Base-by-base conservation (phyloP, 1,139 yeast genomes). In the Suhomyces taliae region DNA sequence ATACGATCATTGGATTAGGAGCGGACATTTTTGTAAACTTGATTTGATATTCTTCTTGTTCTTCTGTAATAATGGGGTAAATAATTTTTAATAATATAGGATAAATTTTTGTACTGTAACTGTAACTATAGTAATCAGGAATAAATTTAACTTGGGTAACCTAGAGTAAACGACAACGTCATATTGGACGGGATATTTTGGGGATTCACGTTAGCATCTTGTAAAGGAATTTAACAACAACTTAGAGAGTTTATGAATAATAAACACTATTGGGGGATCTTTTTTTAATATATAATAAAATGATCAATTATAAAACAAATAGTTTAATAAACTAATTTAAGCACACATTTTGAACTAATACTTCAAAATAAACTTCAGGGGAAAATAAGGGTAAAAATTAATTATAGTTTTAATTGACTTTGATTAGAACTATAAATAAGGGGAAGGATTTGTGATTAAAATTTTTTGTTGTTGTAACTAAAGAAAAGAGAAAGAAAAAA, bases 301-400 rank as follows among this genome's bases (percentile, higher is more conserved):
- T 42, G 45, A 43, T 44, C 47, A 47, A 45, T 27, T 29, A 38
- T 31, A 41, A 42, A 46, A 49, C 40, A 5, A 29, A 9, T 29
- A 39, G 39, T 43, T 46, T 41, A 36, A 45, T 33, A 46, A 51
- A 49, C 50, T 46, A 57, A 63, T 66, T 69, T 68, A 69, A 59
- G 70, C 70, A 65, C 68, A 67, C 74, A 69, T 69, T 56, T 60
- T 64, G 52, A 52, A 46, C 38, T 34, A 41, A 19, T 33, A 34
- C 37, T 35, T 50, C 46, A 48, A 48, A 50, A 46, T 39, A 49
- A 45, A 38, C 32, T 34, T 34, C 27, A 32, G 46, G 45, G 48
- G 40, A 39, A 44, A 43, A 39, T 35, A 24, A 29, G 37, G 44
- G 51, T 44, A 45, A 43, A 49, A 46, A 45, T 43, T 37, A 43